Evolutionary conservation across 768 basidiomycete species (phyloP).

Genomic region (Amanita polypyramis): DNA sequence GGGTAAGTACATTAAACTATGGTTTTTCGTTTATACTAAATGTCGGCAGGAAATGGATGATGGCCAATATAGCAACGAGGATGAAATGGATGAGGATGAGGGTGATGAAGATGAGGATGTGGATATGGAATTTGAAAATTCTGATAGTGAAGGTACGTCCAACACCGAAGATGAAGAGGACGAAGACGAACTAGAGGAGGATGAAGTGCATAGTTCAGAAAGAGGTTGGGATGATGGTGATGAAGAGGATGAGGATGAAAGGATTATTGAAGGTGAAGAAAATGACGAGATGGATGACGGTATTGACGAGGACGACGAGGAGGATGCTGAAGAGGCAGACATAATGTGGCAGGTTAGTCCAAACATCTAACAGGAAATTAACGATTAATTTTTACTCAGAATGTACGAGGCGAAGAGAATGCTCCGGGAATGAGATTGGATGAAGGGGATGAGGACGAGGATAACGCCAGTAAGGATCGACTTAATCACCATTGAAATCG

Average conservation of each 20-base stretch:
- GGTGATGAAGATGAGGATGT: constrained; percentile 76
- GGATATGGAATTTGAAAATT: constrained; percentile 82
- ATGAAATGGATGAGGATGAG: constrained; percentile 76
- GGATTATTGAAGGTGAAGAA: constrained; percentile 33
- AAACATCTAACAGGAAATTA: background rate
- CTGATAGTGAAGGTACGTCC: constrained; percentile 74
- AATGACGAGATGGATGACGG: constrained; percentile 22
- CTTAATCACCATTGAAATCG: background rate
- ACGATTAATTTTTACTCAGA: constrained; percentile 21
- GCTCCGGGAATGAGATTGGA: constrained; percentile 34
- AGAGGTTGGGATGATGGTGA: constrained; percentile 48
- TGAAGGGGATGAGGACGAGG: constrained; percentile 51
- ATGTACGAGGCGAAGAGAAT: constrained; percentile 40
- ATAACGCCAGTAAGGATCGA: constrained; percentile 37
- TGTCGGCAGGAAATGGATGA: constrained; percentile 74
- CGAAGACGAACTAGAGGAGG: constrained; percentile 58
- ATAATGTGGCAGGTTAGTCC: constrained; percentile 27
- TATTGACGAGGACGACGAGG: constrained; percentile 10
- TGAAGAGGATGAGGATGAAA: constrained; percentile 38
- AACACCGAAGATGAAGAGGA: constrained; percentile 62
- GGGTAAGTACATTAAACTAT: constrained; percentile 40
- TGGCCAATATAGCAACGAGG: constrained; percentile 53
- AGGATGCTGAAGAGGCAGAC: constrained; percentile 13
- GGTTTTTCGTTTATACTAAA: constrained; percentile 5
- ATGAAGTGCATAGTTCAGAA: constrained; percentile 39